Conservation (phyloP, 306 rosid species). For the Prunus mongolica region DNA sequence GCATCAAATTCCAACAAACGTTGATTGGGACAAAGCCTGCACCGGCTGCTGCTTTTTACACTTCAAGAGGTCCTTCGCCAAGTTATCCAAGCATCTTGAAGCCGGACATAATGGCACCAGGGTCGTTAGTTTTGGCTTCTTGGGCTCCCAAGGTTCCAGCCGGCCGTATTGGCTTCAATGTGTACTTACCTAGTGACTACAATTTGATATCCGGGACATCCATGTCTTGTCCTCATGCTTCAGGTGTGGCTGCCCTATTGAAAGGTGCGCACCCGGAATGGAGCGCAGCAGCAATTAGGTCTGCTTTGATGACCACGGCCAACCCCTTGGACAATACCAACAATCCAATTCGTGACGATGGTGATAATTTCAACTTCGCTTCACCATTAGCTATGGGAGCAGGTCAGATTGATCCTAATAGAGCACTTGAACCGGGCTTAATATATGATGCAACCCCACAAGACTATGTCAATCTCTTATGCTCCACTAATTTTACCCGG, state of each 20-base stretch:
- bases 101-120: conserved; percentile 63
- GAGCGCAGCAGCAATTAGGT: conserved; percentile 49
- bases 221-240: conserved; percentile 53
- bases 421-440: conserved; percentile 51
- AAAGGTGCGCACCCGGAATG: conserved; percentile 45
- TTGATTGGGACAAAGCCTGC: conserved; percentile 32
- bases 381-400: conserved; percentile 50
- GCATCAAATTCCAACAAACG: conserved; percentile 38
- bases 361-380: conserved; percentile 19
- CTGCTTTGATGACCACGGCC: conserved; percentile 52
- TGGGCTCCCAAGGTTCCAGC: conserved; percentile 18
- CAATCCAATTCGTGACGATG: conserved; percentile 32
- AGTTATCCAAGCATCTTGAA: conserved; percentile 33
- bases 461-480: conserved; percentile 48
- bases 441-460: conserved; percentile 46
- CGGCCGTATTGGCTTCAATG: conserved; percentile 10
- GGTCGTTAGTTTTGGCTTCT: conserved; percentile 42
- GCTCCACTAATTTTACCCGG: conserved; percentile 23
- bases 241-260: conserved; percentile 42
- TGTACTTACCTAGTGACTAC: conserved; percentile 24
- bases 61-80: conserved; percentile 47
- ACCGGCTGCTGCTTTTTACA: conserved; percentile 45
- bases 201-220: conserved; percentile 52
- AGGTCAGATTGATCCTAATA: conserved; percentile 45
- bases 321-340: conserved; percentile 35